A percentile compares a stretch with the other conserved stretches of the same genome.
Evolutionary conservation across 805 yeast genomes (phyloP).

Genomic region (Cyberlindnera americana): DNA sequence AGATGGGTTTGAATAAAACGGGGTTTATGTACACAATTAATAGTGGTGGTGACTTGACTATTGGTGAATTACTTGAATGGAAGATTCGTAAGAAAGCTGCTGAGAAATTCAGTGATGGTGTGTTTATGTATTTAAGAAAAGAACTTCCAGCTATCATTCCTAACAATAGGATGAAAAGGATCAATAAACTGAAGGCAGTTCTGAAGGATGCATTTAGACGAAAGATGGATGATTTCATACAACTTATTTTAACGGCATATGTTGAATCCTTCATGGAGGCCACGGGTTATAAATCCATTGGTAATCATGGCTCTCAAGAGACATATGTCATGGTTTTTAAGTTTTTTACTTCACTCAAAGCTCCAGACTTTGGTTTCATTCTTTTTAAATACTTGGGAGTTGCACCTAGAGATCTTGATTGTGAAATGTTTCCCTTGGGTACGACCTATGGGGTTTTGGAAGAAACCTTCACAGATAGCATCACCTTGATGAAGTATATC

Average conservation of each 20-base stretch:
- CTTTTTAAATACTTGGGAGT: neutral
- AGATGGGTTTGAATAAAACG: neutral
- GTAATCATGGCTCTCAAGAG: neutral
- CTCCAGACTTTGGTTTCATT: slow-evolving; percentile 11
- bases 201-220: too few species aligned
- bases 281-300: neutral
- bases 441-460: neutral
- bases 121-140: too few species aligned
- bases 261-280: slow-evolving; percentile 1
- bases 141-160: too few species aligned
- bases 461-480: neutral
- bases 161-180: too few species aligned
- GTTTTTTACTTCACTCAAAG: slow-evolving; percentile 3
- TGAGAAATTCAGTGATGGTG: too few species aligned
- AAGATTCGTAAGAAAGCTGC: too few species aligned
- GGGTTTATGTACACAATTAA: neutral
- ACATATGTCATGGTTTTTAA: slow-evolving; percentile 9
- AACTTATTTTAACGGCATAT: neutral
- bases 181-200: too few species aligned
- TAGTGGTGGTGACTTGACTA: neutral
- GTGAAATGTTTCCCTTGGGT: neutral
- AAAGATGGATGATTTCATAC: neutral
- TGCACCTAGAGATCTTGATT: neutral
- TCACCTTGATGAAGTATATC: neutral
- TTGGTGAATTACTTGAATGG: neutral